Percentiles rank a stretch among this genome's conserved stretches.
Evolutionary conservation across 441 rosid species (phyloP).

Genomic region (Metrosideros polymorpha): DNA sequence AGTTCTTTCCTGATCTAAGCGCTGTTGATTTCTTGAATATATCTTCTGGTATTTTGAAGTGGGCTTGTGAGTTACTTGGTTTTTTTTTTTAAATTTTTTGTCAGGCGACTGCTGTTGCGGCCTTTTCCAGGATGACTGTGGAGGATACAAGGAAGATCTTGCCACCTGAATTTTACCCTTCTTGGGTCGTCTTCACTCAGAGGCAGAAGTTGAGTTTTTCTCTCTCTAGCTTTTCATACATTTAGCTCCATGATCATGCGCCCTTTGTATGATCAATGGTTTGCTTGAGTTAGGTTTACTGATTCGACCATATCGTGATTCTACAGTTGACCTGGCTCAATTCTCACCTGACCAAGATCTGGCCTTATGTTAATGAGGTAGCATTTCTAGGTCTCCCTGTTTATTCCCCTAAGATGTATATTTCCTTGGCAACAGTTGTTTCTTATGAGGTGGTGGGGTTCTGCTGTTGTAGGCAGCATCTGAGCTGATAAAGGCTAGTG

Average conservation of each 20-base stretch:
- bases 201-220: conserved; percentile 63
- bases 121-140: conserved; percentile 94
- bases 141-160: conserved; percentile 85
- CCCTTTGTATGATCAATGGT: background rate
- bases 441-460: background rate
- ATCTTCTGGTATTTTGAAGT: background rate
- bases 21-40: background rate
- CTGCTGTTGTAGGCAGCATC: conserved; percentile 69
- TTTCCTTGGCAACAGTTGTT: background rate
- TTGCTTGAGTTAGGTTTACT: background rate
- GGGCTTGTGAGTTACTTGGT: background rate
- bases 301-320: background rate
- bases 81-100: background rate
- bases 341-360: conserved; percentile 80
- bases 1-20: background rate
- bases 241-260: background rate
- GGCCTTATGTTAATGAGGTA: conserved; percentile 93
- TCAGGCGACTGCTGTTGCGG: conserved; percentile 79
- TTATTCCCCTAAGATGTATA: background rate
- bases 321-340: conserved; percentile 93
- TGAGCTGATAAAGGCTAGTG: conserved; percentile 72
- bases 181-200: conserved; percentile 96
- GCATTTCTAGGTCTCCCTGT: background rate
- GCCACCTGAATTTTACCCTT: conserved; percentile 72
- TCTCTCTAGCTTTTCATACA: background rate